Conservation (phyloP, 306 rosid genomes). For the Rubus idaeus region DNA sequence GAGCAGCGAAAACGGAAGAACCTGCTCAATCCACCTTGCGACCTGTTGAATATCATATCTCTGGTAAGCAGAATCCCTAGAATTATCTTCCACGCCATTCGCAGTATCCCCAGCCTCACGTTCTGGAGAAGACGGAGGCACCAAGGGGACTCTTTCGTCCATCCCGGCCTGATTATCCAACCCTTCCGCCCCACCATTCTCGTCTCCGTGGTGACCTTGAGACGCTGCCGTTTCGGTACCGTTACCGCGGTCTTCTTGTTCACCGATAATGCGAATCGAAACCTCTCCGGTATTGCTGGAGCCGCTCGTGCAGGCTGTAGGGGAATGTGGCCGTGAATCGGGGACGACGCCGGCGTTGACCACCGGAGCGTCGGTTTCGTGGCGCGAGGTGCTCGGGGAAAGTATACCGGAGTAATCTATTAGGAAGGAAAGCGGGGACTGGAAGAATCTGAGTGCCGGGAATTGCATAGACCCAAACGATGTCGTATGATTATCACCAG, state of each 20-base stretch:
- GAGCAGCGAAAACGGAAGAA: slow-evolving; percentile 80
- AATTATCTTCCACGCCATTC: slow-evolving; percentile 38
- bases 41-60: slow-evolving; percentile 70
- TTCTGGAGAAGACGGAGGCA: slow-evolving; percentile 34
- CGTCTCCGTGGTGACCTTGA: slow-evolving; percentile 20
- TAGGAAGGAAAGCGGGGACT: slow-evolving; percentile 52
- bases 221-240: slow-evolving; percentile 23
- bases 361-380: slow-evolving; percentile 30
- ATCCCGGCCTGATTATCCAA: slow-evolving; percentile 40
- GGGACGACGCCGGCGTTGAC: slow-evolving; percentile 32
- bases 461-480: slow-evolving; percentile 35
- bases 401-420: slow-evolving; percentile 68
- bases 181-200: slow-evolving; percentile 33
- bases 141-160: slow-evolving; percentile 56
- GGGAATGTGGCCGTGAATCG: slow-evolving; percentile 31
- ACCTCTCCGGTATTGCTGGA: slow-evolving; percentile 50
- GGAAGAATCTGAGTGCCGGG: slow-evolving; percentile 49
- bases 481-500: slow-evolving; percentile 20
- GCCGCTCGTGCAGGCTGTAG: slow-evolving; percentile 32
- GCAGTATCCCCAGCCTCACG: slow-evolving; percentile 40
- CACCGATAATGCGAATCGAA: slow-evolving; percentile 58
- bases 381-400: slow-evolving; percentile 27
- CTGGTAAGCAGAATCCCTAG: slow-evolving; percentile 62
- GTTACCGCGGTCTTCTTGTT: slow-evolving; percentile 28
- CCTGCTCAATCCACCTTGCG: slow-evolving; percentile 75